Percentiles rank a stretch among this genome's conserved stretches.
Evolutionary conservation across 1,284 basidiomycete species (phyloP).

Genomic region (Trichosporon sp.): DNA sequence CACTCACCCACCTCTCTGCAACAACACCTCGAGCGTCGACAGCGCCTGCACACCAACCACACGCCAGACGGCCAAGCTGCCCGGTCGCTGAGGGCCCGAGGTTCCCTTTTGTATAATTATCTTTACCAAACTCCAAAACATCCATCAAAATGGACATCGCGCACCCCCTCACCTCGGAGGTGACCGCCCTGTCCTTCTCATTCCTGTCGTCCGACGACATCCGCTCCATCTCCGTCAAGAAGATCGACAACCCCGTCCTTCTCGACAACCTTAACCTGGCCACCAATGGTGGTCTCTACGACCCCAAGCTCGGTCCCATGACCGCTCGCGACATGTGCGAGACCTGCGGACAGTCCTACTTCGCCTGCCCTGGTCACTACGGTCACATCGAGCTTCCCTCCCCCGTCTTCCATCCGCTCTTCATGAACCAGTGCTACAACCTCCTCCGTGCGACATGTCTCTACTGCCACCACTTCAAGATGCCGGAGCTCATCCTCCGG

Average conservation of each 20-base stretch:
- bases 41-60: slow-evolving; percentile 7
- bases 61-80: slow-evolving; percentile 8
- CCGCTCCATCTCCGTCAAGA: slow-evolving; percentile 89
- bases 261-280: slow-evolving; percentile 92
- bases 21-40: slow-evolving; percentile 11
- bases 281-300: slow-evolving; percentile 88
- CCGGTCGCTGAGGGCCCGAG: slow-evolving; percentile 20
- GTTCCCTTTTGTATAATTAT: slow-evolving; percentile 2
- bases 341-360: slow-evolving; percentile 88
- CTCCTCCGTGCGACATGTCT: slow-evolving; percentile 86
- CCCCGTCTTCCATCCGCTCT: slow-evolving; percentile 94
- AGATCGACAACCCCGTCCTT: slow-evolving; percentile 88
- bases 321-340: slow-evolving; percentile 85
- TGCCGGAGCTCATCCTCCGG: slow-evolving; percentile 64
- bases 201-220: slow-evolving; percentile 91
- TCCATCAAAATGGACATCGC: slow-evolving; percentile 79
- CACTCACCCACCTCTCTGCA: slow-evolving; percentile 3
- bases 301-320: slow-evolving; percentile 89
- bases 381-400: slow-evolving; percentile 88
- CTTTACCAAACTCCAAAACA: not conserved
- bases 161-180: slow-evolving; percentile 76
- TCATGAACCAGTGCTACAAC: slow-evolving; percentile 88
- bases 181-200: slow-evolving; percentile 85
- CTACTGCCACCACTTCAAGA: slow-evolving; percentile 92
- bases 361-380: slow-evolving; percentile 86